phyloP scores from a whole-genome alignment of 2,329 filamentous ascomycete species.

The Hymenoscyphus albidus region DNA sequence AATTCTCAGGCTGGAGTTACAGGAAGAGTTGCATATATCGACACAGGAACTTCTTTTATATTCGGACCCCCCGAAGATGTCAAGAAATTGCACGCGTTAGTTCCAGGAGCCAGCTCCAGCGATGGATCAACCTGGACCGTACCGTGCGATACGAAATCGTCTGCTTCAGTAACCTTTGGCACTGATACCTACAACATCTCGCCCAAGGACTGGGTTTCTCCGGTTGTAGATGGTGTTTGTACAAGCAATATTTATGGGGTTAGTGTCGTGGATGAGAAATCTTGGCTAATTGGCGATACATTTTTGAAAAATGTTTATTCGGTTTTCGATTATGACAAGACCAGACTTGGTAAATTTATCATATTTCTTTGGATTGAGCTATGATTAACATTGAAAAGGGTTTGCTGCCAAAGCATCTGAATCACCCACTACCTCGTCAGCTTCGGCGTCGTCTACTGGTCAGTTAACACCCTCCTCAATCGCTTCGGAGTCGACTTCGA shows the following conservation, averaged over 20 bases:
- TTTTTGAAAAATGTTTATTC: slow-evolving; percentile 89
- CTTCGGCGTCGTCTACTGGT: slow-evolving; percentile 26
- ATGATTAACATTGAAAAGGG: slow-evolving; percentile 21
- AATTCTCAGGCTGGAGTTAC: slow-evolving; percentile 49
- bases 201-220: slow-evolving; percentile 64
- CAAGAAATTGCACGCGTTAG: slow-evolving; percentile 60
- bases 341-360: slow-evolving; percentile 53
- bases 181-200: slow-evolving; percentile 64
- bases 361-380: background rate
- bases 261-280: slow-evolving; percentile 54
- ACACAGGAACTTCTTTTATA: slow-evolving; percentile 78
- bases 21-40: slow-evolving; percentile 64
- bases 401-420: slow-evolving; percentile 14
- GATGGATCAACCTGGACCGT: slow-evolving; percentile 64
- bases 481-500: slow-evolving; percentile 1
- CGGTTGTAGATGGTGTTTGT: slow-evolving; percentile 42
- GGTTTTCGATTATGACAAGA: slow-evolving; percentile 73
- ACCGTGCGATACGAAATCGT: slow-evolving; percentile 64
- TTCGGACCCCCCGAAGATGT: slow-evolving; percentile 68
- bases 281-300: slow-evolving; percentile 80
- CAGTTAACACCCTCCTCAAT: slow-evolving; percentile 14
- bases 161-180: slow-evolving; percentile 64
- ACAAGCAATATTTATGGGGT: slow-evolving; percentile 73
- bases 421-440: slow-evolving; percentile 14
- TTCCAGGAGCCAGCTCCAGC: slow-evolving; percentile 53